Evolutionary conservation across 495 filamentous ascomycete species (phyloP).

Genomic region (Pseudevernia furfuracea): DNA sequence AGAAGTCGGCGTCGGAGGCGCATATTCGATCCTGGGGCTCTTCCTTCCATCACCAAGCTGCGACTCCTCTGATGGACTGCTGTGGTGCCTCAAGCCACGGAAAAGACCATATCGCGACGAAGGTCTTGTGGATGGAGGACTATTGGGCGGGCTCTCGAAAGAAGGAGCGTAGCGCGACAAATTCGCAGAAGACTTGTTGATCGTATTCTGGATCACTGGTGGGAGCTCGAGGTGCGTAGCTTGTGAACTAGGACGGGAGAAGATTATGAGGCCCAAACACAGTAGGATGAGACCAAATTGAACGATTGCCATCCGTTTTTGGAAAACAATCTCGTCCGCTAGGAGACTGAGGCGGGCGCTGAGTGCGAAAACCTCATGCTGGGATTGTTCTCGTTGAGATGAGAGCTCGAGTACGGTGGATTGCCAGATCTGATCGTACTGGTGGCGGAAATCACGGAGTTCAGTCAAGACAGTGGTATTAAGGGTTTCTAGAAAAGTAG

Average conservation of each 20-base stretch:
- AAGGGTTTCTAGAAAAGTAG: constrained; percentile 68
- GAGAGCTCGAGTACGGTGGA: constrained; percentile 87
- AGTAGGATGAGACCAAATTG: constrained; percentile 81
- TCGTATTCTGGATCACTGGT: constrained; percentile 47
- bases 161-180: constrained; percentile 30
- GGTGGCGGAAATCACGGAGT: constrained; percentile 65
- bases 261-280: constrained; percentile 81
- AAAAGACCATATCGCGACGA: constrained; percentile 35
- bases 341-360: constrained; percentile 72
- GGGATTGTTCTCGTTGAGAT: constrained; percentile 70
- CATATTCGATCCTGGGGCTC: constrained; percentile 38
- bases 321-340: constrained; percentile 90
- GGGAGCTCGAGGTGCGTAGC: constrained; percentile 45
- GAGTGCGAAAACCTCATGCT: constrained; percentile 75
- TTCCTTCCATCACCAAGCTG: constrained; percentile 32
- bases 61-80: constrained; percentile 33
- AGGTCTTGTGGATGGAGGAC: constrained; percentile 39
- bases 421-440: constrained; percentile 96
- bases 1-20: constrained; percentile 40
- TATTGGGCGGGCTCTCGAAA: constrained; percentile 39
- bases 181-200: constrained; percentile 38
- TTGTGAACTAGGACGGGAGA: constrained; percentile 44
- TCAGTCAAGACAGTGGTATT: constrained; percentile 85
- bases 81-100: constrained; percentile 13
- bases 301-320: constrained; percentile 87